phyloP scores from a whole-genome alignment of 495 filamentous ascomycete species.

The Tuber brumale region DNA sequence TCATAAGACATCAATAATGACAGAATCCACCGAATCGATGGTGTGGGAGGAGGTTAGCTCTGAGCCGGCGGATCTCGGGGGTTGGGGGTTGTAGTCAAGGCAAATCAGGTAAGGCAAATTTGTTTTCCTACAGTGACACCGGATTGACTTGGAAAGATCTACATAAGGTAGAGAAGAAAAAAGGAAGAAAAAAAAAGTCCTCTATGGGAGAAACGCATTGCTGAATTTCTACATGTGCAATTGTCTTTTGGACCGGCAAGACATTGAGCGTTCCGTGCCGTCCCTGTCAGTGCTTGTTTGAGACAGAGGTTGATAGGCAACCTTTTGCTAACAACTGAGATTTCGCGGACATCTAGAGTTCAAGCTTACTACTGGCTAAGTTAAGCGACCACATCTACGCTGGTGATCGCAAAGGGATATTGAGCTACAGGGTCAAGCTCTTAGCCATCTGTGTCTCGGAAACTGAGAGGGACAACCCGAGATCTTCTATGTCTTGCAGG shows the following conservation, averaged over 20 bases:
- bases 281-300: neutral
- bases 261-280: neutral
- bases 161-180: neutral
- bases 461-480: neutral
- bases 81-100: neutral
- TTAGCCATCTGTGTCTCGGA: neutral
- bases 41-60: neutral
- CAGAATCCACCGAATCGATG: neutral
- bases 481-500: neutral
- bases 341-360: neutral
- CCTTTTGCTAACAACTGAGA: neutral
- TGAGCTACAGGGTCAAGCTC: neutral
- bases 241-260: neutral
- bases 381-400: neutral
- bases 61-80: neutral
- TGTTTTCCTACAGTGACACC: neutral
- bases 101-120: neutral
- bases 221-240: neutral
- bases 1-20: neutral
- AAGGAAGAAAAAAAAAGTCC: too few relatives aligned
- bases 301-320: neutral
- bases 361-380: neutral
- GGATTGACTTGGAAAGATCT: neutral
- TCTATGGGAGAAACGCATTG: neutral
- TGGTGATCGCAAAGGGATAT: neutral